Percentiles rank a stretch among this genome's conserved stretches.
phyloP scores from a whole-genome alignment of 2,329 filamentous ascomycete genomes.

The Daldinia sp. region DNA sequence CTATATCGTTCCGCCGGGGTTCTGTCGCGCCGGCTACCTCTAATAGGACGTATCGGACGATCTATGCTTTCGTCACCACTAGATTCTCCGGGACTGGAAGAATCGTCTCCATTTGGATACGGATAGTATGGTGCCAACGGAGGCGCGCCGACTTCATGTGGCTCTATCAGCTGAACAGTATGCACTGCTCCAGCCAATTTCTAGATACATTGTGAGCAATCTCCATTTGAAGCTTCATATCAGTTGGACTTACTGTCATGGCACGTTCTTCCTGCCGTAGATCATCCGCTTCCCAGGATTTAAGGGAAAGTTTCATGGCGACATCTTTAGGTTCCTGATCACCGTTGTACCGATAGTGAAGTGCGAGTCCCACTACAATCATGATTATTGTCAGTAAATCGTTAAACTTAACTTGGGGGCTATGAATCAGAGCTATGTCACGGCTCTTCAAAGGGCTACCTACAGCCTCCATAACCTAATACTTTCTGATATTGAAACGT shows the following conservation, averaged over 20 bases:
- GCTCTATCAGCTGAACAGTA: slow-evolving; percentile 24
- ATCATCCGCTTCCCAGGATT: neutral
- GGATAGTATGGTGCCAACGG: neutral
- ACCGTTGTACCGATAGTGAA: slow-evolving; percentile 24
- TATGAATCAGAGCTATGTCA: neutral
- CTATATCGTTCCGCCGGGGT: neutral
- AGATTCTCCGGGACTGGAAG: slow-evolving; percentile 10
- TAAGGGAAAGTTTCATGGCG: slow-evolving; percentile 21
- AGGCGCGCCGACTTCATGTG: neutral
- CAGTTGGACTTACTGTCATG: slow-evolving; percentile 15
- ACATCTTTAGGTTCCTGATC: slow-evolving; percentile 2
- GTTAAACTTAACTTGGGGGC: neutral
- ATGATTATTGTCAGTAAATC: slow-evolving; percentile 2
- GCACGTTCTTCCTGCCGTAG: slow-evolving; percentile 21
- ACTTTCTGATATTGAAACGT: slow-evolving; percentile 13
- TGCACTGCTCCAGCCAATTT: slow-evolving; percentile 23
- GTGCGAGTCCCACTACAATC: slow-evolving; percentile 28
- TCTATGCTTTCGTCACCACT: slow-evolving; percentile 35
- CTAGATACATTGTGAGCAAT: slow-evolving; percentile 19
- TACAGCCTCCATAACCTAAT: slow-evolving; percentile 31
- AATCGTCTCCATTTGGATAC: neutral
- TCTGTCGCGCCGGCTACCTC: neutral
- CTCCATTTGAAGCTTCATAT: neutral
- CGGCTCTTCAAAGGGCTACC: neutral
- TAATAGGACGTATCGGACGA: neutral